These are phyloP conservation scores for Chytriomyces sp. DNA, from an alignment of 192 early-diverging fungal species.

Conservation along the genomic window DNA sequence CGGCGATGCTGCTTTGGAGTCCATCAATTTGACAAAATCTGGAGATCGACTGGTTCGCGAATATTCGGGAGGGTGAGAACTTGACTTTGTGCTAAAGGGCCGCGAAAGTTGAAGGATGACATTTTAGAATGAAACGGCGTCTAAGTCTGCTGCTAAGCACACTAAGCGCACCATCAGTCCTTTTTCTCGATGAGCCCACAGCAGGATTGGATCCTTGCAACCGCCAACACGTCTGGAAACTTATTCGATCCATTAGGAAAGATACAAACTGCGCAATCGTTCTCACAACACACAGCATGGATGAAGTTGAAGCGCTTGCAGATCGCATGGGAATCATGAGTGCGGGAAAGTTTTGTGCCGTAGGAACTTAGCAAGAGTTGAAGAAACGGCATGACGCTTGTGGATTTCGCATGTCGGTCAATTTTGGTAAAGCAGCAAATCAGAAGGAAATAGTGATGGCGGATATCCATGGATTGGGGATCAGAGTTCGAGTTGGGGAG, in stretches of 20 bases:
- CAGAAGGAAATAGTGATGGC: conserved; percentile 8
- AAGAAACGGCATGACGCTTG: conserved; percentile 70
- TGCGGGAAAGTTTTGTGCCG: conserved; percentile 65
- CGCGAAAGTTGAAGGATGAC: background rate
- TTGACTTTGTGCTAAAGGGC: background rate
- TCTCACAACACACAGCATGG: conserved; percentile 75
- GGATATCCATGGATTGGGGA: conserved; percentile 44
- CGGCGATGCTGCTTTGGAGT: conserved; percentile 52
- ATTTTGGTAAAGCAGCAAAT: background rate
- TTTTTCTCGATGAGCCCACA: conserved; percentile 52
- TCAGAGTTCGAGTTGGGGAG: conserved; percentile 34
- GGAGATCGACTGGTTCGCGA: conserved; percentile 58
- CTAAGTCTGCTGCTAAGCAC: conserved; percentile 63
- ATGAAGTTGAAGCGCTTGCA: conserved; percentile 65
- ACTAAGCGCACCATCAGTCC: conserved; percentile 60
- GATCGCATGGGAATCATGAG: conserved; percentile 77
- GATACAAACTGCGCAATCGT: conserved; percentile 57
- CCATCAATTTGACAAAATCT: conserved; percentile 64
- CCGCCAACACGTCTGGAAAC: conserved; percentile 66
- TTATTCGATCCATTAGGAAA: conserved; percentile 71
- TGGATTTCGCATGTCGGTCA: conserved; percentile 14
- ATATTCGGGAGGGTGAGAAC: conserved; percentile 60
- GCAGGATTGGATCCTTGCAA: conserved; percentile 75
- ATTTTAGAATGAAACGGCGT: conserved; percentile 64
- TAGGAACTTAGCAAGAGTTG: conserved; percentile 66